Evolutionary conservation across 805 yeast genomes (phyloP), one percentile per base, ranked within the genome.

Genomic region (Kurtzmaniella cleridarum): DNA sequence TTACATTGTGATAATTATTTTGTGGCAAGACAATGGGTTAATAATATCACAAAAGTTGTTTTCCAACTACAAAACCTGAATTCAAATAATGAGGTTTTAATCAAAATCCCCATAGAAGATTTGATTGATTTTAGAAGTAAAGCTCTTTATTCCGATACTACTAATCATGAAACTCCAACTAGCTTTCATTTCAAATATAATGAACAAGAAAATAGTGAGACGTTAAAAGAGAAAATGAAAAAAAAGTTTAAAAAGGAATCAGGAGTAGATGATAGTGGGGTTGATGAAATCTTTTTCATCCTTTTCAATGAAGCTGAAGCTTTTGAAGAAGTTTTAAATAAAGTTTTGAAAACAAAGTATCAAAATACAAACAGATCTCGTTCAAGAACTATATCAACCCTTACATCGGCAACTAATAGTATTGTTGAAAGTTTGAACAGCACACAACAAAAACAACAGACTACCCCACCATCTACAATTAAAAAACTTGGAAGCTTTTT

Each of bases 1-100:
- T 84, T 90, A 48, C 73, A 75, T 44, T 84, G 95, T 2, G 96
- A 90, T 51, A 79, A 83, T 17, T 60, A 75, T 12, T 78, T 71
- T 44, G 64, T 81, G 5, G 97, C 97, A 0, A 71, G 84, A 42
- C 75, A 81, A 13, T 91, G 98, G 98, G 81, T 77, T 34, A 79
- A 81, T 38, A 63, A 73, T 8, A 59, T 91, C 32, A 85, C 84
- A 46, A 87, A 84, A 50, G 81, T 82, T 38, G 78, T 87, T 2
- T 91, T 91, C 60, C 60, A 58, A 38, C 47, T 58, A 14, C 71
- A 89, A 1, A 73, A 83, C 30, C 71, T 84, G 39, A 84, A 86
- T 55, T 67, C 73, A 17, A 81, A 81, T 11, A 81, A 81, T 48
- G 81, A 81, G 43, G 93, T 87, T 11, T 75, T 84, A 15, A 66